A percentile compares a stretch with the other conserved stretches of the same genome.
Conservation (phyloP, 2,329 filamentous ascomycete genomes). For the Nothophoma quercina region DNA sequence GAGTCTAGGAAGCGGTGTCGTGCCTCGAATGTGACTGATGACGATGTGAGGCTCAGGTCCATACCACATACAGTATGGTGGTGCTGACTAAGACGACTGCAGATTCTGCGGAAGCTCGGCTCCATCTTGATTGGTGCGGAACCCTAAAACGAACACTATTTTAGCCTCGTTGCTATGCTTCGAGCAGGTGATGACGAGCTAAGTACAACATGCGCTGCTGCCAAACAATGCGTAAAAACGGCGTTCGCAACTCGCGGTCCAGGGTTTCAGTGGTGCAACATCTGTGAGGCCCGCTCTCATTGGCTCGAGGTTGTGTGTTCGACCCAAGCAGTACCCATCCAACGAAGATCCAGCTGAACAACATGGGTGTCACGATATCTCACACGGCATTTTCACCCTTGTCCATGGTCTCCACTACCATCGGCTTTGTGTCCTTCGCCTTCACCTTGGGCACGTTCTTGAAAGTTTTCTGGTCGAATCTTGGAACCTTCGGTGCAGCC, state of each 20-base stretch:
- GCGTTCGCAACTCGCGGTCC: not conserved
- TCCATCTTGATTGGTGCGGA: not conserved
- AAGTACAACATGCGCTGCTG: not conserved
- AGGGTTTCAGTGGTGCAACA: not conserved
- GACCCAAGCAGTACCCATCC: too few relatives aligned
- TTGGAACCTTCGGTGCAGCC: constrained; percentile 49
- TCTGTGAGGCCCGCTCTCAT: too few relatives aligned
- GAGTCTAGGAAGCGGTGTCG: too few relatives aligned
- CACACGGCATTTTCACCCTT: constrained; percentile 43
- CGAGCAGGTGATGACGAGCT: not conserved
- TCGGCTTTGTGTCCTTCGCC: constrained; percentile 54
- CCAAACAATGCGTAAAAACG: not conserved
- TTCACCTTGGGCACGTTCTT: constrained; percentile 55
- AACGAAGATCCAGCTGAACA: not conserved
- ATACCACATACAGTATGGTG: not conserved
- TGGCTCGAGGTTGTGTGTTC: not conserved
- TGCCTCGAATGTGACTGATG: too few relatives aligned
- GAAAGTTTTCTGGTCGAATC: constrained; percentile 51
- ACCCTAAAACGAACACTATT: not conserved
- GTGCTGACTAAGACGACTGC: not conserved
- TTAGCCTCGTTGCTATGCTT: constrained; percentile 3
- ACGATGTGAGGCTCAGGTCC: not conserved
- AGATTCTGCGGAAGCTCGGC: not conserved
- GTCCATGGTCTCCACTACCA: constrained; percentile 45
- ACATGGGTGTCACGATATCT: constrained; percentile 33